Evolutionary conservation across 164 flowering plant genomes (phyloP).

Genomic region (Buxus sempervirens): DNA sequence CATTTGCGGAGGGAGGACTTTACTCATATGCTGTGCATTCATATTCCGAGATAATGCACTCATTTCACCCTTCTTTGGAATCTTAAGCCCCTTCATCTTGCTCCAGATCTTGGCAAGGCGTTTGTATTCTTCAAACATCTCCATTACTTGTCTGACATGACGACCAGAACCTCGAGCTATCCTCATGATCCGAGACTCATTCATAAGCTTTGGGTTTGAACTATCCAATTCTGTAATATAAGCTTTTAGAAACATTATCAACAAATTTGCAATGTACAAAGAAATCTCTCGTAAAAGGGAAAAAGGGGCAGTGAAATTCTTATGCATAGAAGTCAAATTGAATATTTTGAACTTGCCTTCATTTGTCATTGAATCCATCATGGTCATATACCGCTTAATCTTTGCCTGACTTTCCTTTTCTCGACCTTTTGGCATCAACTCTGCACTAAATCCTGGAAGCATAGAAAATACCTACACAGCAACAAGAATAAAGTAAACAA

Average conservation of each 20-base stretch:
- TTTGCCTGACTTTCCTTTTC: slow-evolving; percentile 97
- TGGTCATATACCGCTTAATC: slow-evolving; percentile 96
- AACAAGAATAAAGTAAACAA: slow-evolving; percentile 4
- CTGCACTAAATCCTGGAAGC: slow-evolving; percentile 94
- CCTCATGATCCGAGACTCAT: slow-evolving; percentile 80
- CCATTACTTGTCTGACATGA: slow-evolving; percentile 64
- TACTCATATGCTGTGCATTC: slow-evolving; percentile 97
- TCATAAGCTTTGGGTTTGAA: slow-evolving; percentile 82
- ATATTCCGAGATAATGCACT: slow-evolving; percentile 82
- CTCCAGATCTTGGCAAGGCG: slow-evolving; percentile 93
- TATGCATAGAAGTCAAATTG: not conserved
- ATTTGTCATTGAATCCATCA: slow-evolving; percentile 99
- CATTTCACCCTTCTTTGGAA: slow-evolving; percentile 96
- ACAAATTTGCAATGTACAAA: not conserved
- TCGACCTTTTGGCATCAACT: slow-evolving; percentile 93
- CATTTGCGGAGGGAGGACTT: slow-evolving; percentile 91
- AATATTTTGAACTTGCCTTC: slow-evolving; percentile 45
- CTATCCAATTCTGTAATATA: slow-evolving; percentile 82
- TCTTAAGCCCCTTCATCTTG: slow-evolving; percentile 97
- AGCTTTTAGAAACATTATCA: not conserved
- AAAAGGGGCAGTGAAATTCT: no score
- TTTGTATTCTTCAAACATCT: slow-evolving; percentile 96
- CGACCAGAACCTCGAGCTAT: slow-evolving; percentile 94
- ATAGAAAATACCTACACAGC: slow-evolving; percentile 74
- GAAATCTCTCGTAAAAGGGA: not conserved